phyloP scores from a whole-genome alignment of 305 asterid species.

The Fraxinus ornus region DNA sequence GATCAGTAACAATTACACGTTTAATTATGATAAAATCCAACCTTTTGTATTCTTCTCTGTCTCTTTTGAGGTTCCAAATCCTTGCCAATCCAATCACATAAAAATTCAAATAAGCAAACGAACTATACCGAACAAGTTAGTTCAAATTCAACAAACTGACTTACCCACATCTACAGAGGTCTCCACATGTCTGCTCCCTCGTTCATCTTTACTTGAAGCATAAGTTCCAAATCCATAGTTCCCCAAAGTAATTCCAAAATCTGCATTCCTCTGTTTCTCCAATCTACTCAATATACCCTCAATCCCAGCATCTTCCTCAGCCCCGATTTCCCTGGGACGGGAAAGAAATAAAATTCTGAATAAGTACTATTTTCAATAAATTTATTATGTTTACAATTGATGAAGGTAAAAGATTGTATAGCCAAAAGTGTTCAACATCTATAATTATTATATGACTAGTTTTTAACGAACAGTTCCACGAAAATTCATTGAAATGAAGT shows the following conservation, averaged over 20 bases:
- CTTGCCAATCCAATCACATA: slow-evolving; percentile 6
- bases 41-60: not conserved
- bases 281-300: slow-evolving; percentile 76
- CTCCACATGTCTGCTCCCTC: slow-evolving; percentile 26
- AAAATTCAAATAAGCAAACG: not conserved
- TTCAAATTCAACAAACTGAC: slow-evolving; percentile 22
- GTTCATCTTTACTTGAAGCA: slow-evolving; percentile 34
- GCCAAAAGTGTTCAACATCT: not conserved
- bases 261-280: slow-evolving; percentile 68
- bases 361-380: slow-evolving; percentile 3
- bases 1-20: not conserved
- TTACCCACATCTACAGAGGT: slow-evolving; percentile 39
- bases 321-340: slow-evolving; percentile 51
- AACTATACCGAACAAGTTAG: not conserved
- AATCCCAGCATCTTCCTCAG: slow-evolving; percentile 54
- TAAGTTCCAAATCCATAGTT: slow-evolving; percentile 34
- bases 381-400: not conserved
- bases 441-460: not conserved
- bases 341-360: slow-evolving; percentile 3
- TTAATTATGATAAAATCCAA: not conserved
- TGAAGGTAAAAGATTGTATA: not conserved
- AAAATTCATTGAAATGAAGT: not conserved
- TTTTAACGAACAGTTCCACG: not conserved
- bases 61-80: not conserved
- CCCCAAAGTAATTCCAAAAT: slow-evolving; percentile 47